Evolutionary conservation across 805 yeast species (phyloP).

Genomic region (Nakazawaea ishiwadae): DNA sequence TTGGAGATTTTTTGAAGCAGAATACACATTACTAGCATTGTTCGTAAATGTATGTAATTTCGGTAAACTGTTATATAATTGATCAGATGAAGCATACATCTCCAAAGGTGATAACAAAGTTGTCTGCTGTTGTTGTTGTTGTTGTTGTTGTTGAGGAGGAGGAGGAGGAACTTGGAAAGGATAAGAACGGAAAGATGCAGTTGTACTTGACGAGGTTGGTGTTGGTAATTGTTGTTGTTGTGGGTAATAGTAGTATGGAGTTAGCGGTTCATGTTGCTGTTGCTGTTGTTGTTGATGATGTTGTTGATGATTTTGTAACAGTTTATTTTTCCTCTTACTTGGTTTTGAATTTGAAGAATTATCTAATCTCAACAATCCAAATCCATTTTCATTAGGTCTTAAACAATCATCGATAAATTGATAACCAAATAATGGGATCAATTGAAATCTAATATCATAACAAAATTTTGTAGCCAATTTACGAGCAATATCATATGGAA

Average conservation of each 20-base stretch:
- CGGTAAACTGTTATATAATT: conserved; percentile 1
- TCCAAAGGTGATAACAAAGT: conserved; percentile 9
- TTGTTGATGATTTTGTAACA: background rate
- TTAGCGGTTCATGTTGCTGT: conserved; percentile 3
- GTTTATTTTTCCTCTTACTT: background rate
- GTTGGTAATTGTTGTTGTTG: conserved; percentile 8
- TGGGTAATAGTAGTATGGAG: conserved; percentile 3
- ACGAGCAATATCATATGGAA: conserved; percentile 66
- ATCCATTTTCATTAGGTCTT: conserved; percentile 55
- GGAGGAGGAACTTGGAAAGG: conserved; percentile 1
- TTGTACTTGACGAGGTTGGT: conserved; percentile 5
- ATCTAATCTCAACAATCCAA: conserved; percentile 53
- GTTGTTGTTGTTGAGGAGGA: background rate
- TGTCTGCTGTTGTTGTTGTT: background rate
- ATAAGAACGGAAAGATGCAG: too few species aligned
- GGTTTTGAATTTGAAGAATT: background rate
- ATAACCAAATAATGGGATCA: conserved; percentile 77
- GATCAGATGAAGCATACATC: background rate
- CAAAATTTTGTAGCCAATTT: conserved; percentile 70
- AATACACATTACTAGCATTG: background rate
- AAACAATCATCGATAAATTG: conserved; percentile 60
- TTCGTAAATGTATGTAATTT: conserved; percentile 10
- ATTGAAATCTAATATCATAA: conserved; percentile 66
- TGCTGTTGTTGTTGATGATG: conserved; percentile 1
- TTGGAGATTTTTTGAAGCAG: background rate